Conservation (phyloP, 1,284 basidiomycete species). For the Melampsora larici-populina region DNA sequence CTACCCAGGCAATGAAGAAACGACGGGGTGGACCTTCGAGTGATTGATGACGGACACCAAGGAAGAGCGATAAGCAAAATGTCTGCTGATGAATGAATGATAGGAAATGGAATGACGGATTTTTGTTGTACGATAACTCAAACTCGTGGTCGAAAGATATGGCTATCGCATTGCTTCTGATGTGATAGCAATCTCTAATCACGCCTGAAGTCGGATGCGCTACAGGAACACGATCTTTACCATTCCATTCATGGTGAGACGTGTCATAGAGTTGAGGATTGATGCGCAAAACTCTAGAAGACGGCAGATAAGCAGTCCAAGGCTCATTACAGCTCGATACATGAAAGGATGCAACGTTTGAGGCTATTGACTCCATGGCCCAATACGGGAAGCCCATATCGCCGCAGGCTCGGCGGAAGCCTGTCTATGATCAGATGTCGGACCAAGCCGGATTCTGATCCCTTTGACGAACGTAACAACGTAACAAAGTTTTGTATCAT, state of each 20-base stretch:
- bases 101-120: too few species aligned
- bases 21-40: too few species aligned
- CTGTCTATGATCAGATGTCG: too few species aligned
- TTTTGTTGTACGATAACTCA: too few species aligned
- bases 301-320: constrained; percentile 1
- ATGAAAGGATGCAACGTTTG: too few species aligned
- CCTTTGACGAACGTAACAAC: not conserved
- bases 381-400: too few species aligned
- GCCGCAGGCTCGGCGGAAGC: too few species aligned
- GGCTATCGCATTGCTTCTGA: not conserved
- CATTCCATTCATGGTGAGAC: not conserved
- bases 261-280: not conserved
- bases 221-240: not conserved
- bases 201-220: not conserved
- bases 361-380: too few species aligned
- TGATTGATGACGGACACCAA: too few species aligned
- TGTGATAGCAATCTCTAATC: not conserved
- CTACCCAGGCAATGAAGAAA: too few species aligned
- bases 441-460: not conserved
- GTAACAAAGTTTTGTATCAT: not conserved
- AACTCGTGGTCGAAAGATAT: not conserved
- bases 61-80: too few species aligned
- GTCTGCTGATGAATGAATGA: too few species aligned
- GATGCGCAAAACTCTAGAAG: not conserved
- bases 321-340: not conserved